A percentile compares a stretch with the other conserved stretches of the same genome.
Evolutionary conservation across 805 yeast genomes (phyloP).

Genomic region (Saccharomycopsis capsularis): DNA sequence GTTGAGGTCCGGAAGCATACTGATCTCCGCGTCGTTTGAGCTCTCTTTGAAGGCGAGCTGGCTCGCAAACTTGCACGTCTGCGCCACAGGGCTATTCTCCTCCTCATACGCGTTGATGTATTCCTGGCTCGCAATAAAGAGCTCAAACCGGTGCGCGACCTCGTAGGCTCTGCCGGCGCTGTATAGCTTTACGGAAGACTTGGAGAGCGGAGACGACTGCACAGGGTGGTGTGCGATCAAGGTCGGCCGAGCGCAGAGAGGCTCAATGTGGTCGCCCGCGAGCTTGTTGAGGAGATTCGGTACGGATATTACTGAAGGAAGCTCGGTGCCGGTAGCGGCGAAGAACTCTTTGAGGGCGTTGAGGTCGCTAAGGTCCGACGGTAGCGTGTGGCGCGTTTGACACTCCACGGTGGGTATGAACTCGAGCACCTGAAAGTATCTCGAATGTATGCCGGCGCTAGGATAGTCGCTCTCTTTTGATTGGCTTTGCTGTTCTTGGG

Average conservation of each 20-base stretch:
- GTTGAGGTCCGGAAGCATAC: constrained; percentile 61
- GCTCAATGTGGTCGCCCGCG: constrained; percentile 57
- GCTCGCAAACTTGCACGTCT: constrained; percentile 49
- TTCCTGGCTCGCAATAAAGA: constrained; percentile 75
- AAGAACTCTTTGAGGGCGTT: constrained; percentile 38
- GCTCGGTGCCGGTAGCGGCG: constrained; percentile 30
- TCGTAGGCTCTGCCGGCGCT: constrained; percentile 29
- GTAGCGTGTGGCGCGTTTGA: constrained; percentile 44
- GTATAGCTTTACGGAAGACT: constrained; percentile 39
- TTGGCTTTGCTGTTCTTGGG: not conserved
- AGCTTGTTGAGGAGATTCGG: constrained; percentile 60
- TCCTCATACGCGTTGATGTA: constrained; percentile 93
- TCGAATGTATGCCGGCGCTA: not conserved
- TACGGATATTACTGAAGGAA: constrained; percentile 39
- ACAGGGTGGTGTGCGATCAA: constrained; percentile 81
- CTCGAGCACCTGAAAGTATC: constrained; percentile 42
- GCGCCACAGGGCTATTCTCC: constrained; percentile 80
- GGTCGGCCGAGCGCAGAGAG: constrained; percentile 56
- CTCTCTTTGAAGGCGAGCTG: constrained; percentile 48
- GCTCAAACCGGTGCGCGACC: constrained; percentile 69
- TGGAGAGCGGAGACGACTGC: constrained; percentile 80
- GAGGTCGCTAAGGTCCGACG: constrained; percentile 34
- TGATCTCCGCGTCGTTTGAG: constrained; percentile 46
- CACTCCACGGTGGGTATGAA: constrained; percentile 59
- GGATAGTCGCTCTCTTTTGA: not conserved